A percentile compares a stretch with the other conserved stretches of the same genome.
phyloP scores from a whole-genome alignment of 768 basidiomycete genomes.

The Harrya chromipes region DNA sequence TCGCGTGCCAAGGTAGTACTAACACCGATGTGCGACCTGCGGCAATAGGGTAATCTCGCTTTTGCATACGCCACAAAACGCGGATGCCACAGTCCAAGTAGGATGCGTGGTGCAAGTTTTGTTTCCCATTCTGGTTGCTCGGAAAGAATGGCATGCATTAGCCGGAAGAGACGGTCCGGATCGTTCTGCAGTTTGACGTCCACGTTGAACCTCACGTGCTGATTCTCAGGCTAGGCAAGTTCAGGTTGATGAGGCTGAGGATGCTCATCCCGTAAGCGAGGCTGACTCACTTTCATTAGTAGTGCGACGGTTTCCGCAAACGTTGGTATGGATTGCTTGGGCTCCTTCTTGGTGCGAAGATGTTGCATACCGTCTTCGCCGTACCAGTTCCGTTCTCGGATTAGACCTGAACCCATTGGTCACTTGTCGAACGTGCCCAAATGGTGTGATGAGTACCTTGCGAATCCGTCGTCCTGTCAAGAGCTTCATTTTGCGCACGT shows the following conservation, averaged over 20 bases:
- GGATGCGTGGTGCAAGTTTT: slow-evolving; percentile 71
- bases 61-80: slow-evolving; percentile 79
- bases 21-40: slow-evolving; percentile 80
- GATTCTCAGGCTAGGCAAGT: slow-evolving; percentile 60
- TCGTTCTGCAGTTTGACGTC: slow-evolving; percentile 95
- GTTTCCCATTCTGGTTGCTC: slow-evolving; percentile 70
- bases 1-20: slow-evolving; percentile 68
- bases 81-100: slow-evolving; percentile 90
- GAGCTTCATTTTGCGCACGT: slow-evolving; percentile 39
- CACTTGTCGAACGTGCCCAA: slow-evolving; percentile 27
- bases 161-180: slow-evolving; percentile 75
- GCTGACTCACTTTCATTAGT: slow-evolving; percentile 64
- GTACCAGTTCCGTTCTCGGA: slow-evolving; percentile 69
- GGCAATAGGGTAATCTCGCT: slow-evolving; percentile 74
- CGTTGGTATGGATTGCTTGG: slow-evolving; percentile 85
- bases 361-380: slow-evolving; percentile 72
- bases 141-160: slow-evolving; percentile 71
- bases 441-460: slow-evolving; percentile 40
- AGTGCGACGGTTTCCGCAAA: slow-evolving; percentile 80
- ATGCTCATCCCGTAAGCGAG: slow-evolving; percentile 7
- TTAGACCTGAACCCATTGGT: slow-evolving; percentile 46
- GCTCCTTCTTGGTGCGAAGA: slow-evolving; percentile 74
- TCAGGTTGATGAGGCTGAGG: neutral
- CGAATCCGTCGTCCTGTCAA: slow-evolving; percentile 81
- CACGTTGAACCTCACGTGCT: slow-evolving; percentile 76